These are phyloP conservation scores for Colletotrichum eleusines DNA, from an alignment of 2,329 filamentous ascomycete species.

Conservation along the genomic window DNA sequence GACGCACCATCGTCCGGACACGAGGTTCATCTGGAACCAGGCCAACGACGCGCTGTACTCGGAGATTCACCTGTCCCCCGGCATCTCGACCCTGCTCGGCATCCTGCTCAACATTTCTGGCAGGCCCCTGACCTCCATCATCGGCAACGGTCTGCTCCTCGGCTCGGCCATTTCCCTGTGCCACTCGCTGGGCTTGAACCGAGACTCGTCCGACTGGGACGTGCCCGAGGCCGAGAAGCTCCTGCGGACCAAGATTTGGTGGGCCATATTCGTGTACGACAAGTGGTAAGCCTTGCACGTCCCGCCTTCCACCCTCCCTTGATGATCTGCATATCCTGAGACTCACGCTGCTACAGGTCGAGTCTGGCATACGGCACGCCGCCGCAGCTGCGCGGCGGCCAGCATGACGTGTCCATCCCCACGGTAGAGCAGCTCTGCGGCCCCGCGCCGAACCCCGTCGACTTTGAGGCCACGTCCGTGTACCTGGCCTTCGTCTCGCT, in stretches of 20 bases:
- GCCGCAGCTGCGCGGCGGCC: slow-evolving; percentile 57
- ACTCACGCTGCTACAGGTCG: slow-evolving; percentile 51
- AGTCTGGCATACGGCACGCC: slow-evolving; percentile 67
- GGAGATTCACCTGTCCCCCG: slow-evolving; percentile 69
- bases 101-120: slow-evolving; percentile 71
- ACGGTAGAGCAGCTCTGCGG: slow-evolving; percentile 50
- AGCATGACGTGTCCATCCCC: slow-evolving; percentile 63
- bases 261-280: slow-evolving; percentile 66
- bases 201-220: slow-evolving; percentile 64
- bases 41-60: slow-evolving; percentile 70
- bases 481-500: slow-evolving; percentile 61
- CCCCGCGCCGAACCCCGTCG: slow-evolving; percentile 30
- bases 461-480: slow-evolving; percentile 49
- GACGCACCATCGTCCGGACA: slow-evolving; percentile 65
- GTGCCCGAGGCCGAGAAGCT: slow-evolving; percentile 64
- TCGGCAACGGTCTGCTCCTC: slow-evolving; percentile 66
- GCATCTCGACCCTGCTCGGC: slow-evolving; percentile 68
- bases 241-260: slow-evolving; percentile 67
- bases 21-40: slow-evolving; percentile 72
- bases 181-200: slow-evolving; percentile 66
- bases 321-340: not conserved
- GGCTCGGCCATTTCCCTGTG: slow-evolving; percentile 65
- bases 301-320: too few species aligned
- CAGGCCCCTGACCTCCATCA: slow-evolving; percentile 69
- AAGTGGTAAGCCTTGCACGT: slow-evolving; percentile 58